A percentile compares a stretch with the other conserved stretches of the same genome.
Conservation (phyloP, 257 asterid genomes). For the Rhazya stricta region DNA sequence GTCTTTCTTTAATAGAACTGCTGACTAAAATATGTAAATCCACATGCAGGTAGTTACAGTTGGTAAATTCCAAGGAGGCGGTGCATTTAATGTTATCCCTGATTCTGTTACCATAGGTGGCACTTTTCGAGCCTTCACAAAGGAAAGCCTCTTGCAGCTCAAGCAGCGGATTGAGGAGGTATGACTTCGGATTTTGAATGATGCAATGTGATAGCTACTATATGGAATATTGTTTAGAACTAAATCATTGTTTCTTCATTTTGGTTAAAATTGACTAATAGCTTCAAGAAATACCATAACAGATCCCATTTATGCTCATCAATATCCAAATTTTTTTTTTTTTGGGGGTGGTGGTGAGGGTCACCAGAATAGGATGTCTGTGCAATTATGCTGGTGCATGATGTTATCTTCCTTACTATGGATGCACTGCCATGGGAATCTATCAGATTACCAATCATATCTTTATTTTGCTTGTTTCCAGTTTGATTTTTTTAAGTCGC, state of each 20-base stretch:
- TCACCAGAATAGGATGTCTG: background rate
- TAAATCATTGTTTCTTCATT: background rate
- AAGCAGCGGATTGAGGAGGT: conserved; percentile 80
- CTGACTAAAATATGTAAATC: conserved; percentile 4
- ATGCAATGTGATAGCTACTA: background rate
- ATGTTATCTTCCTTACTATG: background rate
- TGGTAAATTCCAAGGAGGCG: conserved; percentile 83
- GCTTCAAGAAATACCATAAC: background rate
- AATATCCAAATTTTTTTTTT: background rate
- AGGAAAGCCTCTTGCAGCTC: conserved; percentile 55
- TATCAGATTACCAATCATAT: background rate
- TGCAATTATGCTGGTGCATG: background rate
- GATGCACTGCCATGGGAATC: background rate
- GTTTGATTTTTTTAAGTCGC: background rate
- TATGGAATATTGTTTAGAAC: background rate
- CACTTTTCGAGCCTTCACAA: conserved; percentile 82
- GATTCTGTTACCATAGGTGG: conserved; percentile 94
- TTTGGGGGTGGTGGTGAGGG: background rate
- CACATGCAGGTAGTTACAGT: conserved; percentile 73
- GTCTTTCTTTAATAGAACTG: background rate
- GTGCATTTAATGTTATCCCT: conserved; percentile 86
- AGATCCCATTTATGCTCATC: background rate
- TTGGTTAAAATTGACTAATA: background rate
- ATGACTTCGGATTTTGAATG: conserved; percentile 8
- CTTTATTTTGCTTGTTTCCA: background rate